phyloP scores from a whole-genome alignment of 192 early-diverging fungal genomes.

The Tieghemiomyces parasiticus region DNA sequence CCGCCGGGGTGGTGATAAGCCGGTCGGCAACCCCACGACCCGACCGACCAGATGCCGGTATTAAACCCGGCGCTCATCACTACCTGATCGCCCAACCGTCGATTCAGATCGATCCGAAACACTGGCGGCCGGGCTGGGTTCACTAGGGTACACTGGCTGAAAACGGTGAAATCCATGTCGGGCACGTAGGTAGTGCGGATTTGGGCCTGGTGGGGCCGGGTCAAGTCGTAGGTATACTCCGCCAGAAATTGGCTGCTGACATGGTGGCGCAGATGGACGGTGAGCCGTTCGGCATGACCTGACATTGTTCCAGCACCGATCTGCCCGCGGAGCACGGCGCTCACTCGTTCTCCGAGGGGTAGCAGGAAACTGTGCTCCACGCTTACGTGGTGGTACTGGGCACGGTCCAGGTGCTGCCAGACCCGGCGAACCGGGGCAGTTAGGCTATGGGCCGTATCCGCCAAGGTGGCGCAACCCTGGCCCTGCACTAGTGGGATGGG shows the following conservation, averaged over 20 bases:
- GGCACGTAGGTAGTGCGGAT: no score
- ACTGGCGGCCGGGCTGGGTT: no score
- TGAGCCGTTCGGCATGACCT: not conserved
- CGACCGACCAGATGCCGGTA: slow-evolving; percentile 1
- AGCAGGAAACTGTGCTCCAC: not conserved
- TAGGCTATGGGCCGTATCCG: not conserved
- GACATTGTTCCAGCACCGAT: not conserved
- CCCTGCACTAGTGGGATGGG: not conserved
- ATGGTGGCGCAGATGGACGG: not conserved
- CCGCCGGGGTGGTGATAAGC: no score
- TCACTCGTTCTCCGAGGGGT: not conserved
- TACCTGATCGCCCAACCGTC: no score
- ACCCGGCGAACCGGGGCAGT: not conserved
- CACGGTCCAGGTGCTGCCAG: not conserved
- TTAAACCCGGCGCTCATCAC: not conserved
- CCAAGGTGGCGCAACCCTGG: not conserved
- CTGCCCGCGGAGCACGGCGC: not conserved
- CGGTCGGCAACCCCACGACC: not conserved
- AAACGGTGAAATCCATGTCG: no score
- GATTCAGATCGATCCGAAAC: no score
- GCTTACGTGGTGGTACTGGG: not conserved
- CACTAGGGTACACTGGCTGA: no score
- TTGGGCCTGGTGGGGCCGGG: not conserved
- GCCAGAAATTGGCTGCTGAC: slow-evolving; percentile 1
- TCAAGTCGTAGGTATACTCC: not conserved